phyloP scores from a whole-genome alignment of 2,329 filamentous ascomycete species.

The Emergomyces pasteurianus region DNA sequence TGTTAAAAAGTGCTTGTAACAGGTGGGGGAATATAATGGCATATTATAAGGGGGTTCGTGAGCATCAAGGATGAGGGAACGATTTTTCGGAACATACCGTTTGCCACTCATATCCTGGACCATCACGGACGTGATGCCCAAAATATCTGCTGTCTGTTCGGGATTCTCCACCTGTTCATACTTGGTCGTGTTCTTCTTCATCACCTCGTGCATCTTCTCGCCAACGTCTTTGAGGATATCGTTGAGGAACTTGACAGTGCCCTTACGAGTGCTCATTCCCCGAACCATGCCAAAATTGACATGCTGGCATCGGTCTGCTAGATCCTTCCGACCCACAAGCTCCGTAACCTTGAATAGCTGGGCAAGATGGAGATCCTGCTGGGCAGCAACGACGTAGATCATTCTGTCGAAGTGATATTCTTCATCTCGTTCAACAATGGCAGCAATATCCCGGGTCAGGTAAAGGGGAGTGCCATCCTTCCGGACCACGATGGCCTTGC shows the following conservation, averaged over 20 bases:
- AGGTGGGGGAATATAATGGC: neutral
- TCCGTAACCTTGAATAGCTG: constrained; percentile 55
- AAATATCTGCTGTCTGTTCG: constrained; percentile 65
- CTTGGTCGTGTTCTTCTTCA: constrained; percentile 82
- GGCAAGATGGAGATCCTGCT: constrained; percentile 53
- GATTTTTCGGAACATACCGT: constrained; percentile 43
- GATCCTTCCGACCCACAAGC: constrained; percentile 48
- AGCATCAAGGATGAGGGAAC: constrained; percentile 23
- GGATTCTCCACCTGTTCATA: constrained; percentile 84
- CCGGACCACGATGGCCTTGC: constrained; percentile 54
- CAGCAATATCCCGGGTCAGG: constrained; percentile 57
- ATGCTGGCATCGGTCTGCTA: constrained; percentile 48
- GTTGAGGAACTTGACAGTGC: constrained; percentile 62
- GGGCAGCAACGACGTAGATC: constrained; percentile 54
- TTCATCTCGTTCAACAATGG: constrained; percentile 50
- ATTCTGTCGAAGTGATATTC: constrained; percentile 54
- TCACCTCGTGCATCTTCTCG: constrained; percentile 96
- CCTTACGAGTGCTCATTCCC: constrained; percentile 53
- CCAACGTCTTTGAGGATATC: constrained; percentile 67
- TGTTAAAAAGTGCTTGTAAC: no score
- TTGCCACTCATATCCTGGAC: constrained; percentile 97
- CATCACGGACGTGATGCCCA: constrained; percentile 94
- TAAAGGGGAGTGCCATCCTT: constrained; percentile 58
- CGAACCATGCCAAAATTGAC: constrained; percentile 57
- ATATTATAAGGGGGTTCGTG: neutral